These are phyloP conservation scores for Tulasnella sp. DNA, from an alignment of 768 basidiomycete species.

Conservation along the genomic window DNA sequence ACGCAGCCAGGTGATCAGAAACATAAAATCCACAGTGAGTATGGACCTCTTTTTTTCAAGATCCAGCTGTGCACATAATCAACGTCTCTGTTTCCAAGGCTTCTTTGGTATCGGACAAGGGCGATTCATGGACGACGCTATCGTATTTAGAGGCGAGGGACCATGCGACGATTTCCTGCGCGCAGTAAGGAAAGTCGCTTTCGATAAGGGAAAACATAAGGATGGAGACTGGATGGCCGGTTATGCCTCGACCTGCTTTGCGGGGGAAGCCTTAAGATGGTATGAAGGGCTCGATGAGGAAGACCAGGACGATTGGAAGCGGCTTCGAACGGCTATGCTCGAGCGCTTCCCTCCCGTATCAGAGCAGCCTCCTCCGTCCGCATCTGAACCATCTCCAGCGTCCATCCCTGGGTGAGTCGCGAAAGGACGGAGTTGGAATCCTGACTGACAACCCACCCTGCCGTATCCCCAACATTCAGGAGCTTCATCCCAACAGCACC, in stretches of 20 bases:
- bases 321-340: not conserved
- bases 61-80: not conserved
- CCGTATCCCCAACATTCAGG: not conserved
- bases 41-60: not conserved
- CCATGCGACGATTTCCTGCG: conserved; percentile 15
- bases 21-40: not conserved
- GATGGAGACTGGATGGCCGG: conserved; percentile 13
- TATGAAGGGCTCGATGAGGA: conserved; percentile 1
- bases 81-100: not conserved
- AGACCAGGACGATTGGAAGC: conserved; percentile 9
- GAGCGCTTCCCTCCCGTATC: conserved; percentile 8
- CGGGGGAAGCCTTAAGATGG: conserved; percentile 11
- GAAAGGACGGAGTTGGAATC: not conserved
- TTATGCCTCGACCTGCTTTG: conserved; percentile 8
- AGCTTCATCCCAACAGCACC: not conserved
- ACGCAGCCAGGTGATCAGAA: not conserved
- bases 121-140: not conserved
- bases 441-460: not conserved
- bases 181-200: not conserved
- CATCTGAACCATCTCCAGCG: not conserved
- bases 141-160: not conserved
- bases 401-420: not conserved
- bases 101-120: not conserved
- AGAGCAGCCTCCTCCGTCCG: not conserved
- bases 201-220: not conserved